Conservation (phyloP, 1,139 yeast genomes). For the Taphrina sp. region DNA sequence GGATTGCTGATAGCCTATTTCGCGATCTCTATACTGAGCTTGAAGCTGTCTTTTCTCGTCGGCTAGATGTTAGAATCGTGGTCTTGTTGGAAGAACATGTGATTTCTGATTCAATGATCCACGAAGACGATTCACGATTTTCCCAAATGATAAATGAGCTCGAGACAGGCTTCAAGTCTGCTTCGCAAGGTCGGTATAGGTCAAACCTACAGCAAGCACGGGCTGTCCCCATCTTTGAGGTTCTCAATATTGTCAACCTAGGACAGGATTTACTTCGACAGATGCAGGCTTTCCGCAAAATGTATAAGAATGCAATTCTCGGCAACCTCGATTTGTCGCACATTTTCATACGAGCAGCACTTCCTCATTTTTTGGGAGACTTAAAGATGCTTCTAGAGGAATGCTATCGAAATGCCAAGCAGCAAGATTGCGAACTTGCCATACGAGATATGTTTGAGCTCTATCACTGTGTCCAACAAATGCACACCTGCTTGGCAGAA, state of each 20-base stretch:
- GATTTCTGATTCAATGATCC: constrained; percentile 31
- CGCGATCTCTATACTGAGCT: constrained; percentile 24
- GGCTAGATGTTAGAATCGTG: constrained; percentile 9
- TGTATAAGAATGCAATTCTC: constrained; percentile 3
- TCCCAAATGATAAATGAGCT: constrained; percentile 12
- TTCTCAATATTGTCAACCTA: constrained; percentile 18
- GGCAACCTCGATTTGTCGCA: constrained; percentile 5
- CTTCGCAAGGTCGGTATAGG: constrained; percentile 1
- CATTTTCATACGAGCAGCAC: not conserved
- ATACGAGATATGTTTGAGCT: constrained; percentile 63
- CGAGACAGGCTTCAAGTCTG: constrained; percentile 4
- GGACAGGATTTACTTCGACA: not conserved
- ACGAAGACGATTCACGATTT: constrained; percentile 22
- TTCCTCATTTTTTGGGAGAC: constrained; percentile 11
- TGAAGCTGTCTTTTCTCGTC: constrained; percentile 3
- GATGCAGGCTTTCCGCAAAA: constrained; percentile 2
- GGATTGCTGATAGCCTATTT: constrained; percentile 16
- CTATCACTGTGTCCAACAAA: constrained; percentile 57
- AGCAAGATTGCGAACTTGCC: constrained; percentile 43
- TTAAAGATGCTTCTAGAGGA: constrained; percentile 35
- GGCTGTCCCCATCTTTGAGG: constrained; percentile 14
- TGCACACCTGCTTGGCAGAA: constrained; percentile 57
- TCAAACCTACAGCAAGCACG: not conserved
- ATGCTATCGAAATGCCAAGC: constrained; percentile 41
- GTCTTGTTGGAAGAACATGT: constrained; percentile 41